Conservation (phyloP, 31 red algal species). For the Asparagopsis taxiformis region DNA sequence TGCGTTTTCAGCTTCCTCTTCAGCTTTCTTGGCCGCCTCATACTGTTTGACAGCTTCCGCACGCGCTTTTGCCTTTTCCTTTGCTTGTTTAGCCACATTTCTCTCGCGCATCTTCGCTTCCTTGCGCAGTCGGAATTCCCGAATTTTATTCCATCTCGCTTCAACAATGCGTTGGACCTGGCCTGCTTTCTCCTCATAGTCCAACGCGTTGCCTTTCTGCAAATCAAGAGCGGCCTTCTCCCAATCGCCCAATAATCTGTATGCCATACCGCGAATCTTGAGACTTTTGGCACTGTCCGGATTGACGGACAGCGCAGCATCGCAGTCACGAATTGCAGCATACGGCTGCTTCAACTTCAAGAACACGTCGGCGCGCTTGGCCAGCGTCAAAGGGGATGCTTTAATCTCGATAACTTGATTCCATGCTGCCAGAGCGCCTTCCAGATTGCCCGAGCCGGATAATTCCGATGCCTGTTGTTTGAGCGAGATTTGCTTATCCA, state of each 20-base stretch:
- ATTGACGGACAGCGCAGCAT: constrained; percentile 51
- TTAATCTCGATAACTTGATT: constrained; percentile 30
- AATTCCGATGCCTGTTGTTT: constrained; percentile 43
- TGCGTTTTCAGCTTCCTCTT: neutral
- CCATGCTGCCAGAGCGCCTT: constrained; percentile 34
- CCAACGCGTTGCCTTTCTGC: constrained; percentile 48
- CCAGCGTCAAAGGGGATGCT: constrained; percentile 43
- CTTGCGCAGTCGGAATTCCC: constrained; percentile 31
- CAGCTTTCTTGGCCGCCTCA: constrained; percentile 18
- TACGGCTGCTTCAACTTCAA: constrained; percentile 40
- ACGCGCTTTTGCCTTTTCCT: constrained; percentile 17
- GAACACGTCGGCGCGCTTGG: constrained; percentile 64
- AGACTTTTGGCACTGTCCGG: constrained; percentile 66
- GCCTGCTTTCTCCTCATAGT: constrained; percentile 63
- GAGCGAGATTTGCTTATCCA: constrained; percentile 24
- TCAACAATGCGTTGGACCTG: constrained; percentile 39
- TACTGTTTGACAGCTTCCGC: constrained; percentile 26
- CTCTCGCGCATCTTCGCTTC: constrained; percentile 42
- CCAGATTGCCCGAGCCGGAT: constrained; percentile 16
- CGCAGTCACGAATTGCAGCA: constrained; percentile 72
- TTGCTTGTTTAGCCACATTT: constrained; percentile 8
- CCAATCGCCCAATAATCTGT: constrained; percentile 64
- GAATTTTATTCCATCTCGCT: constrained; percentile 49
- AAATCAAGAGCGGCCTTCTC: constrained; percentile 48
- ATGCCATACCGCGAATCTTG: constrained; percentile 65